Evolutionary conservation across 2,329 filamentous ascomycete species (phyloP), one percentile per base, ranked within the genome.

Genomic region (Colletotrichum tamarilloi): DNA sequence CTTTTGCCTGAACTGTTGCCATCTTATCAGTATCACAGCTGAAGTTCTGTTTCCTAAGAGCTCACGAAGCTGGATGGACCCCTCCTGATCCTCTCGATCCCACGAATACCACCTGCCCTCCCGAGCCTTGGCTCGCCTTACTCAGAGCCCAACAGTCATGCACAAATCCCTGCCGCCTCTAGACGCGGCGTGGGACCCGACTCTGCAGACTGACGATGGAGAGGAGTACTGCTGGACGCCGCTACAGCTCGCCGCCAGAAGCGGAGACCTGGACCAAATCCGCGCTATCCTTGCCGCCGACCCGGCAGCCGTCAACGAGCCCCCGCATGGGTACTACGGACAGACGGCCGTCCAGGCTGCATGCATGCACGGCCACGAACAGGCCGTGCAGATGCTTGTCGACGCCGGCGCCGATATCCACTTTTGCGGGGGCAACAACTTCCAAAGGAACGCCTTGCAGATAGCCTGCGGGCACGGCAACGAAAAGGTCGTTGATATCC

Each of bases 391-490:
- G 38, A 56, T 76, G 2, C 75, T 84, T 3, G 73, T 84, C 5
- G 75, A 74, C 4, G 77, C 77, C 7, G 80, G 80, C 3, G 81
- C 81, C 5, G 75, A 80, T 46, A 77, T 82, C 30, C 77, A 84
- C 65, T 79, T 80, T 74, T 80, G 76, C 73, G 79, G 77, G 66
- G 77, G 79, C 19, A 81, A 79, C 49, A 80, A 77, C 77, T 80
- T 74, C 82, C 82, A 64, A 30, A 38, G 30, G 74, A 87, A 74
- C 79, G 84, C 77, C 76, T 83, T 80, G 78, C 85, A 76, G 79
- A 77, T 75, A 74, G 83, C 79, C 79, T 87, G 78, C 32, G 65
- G 77, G 4, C 71, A 62, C 7, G 81, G 80, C 7, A 73, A 72
- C 16, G 3, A 75, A 0, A 69, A 75, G 1, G 63, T 83, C 4